A percentile compares a stretch with the other conserved stretches of the same genome.
These are phyloP conservation scores for Vaccinium corymbosum DNA, from an alignment of 148 eudicot genomes.

Conservation along the genomic window DNA sequence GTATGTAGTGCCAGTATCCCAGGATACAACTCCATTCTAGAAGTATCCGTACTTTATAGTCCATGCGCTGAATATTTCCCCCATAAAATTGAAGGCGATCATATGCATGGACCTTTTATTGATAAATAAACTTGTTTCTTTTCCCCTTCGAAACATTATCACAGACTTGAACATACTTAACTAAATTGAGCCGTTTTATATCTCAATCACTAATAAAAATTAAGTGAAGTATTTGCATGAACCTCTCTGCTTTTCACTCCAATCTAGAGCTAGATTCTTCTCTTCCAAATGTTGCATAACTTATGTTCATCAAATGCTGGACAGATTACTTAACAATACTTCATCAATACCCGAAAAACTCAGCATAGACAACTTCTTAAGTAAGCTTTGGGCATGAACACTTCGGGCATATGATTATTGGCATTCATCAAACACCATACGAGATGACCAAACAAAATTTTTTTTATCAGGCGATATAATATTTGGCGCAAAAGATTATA, in stretches of 20 bases:
- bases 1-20: too few species aligned
- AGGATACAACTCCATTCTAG: too few species aligned
- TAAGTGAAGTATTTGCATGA: not conserved
- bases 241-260: not conserved
- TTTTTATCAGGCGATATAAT: too few species aligned
- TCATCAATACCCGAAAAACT: not conserved
- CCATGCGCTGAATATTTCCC: not conserved
- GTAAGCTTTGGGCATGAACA: not conserved
- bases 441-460: not conserved
- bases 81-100: not conserved
- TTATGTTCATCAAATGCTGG: not conserved
- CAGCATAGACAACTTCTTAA: not conserved
- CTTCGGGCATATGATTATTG: not conserved
- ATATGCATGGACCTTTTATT: not conserved
- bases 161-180: not conserved
- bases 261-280: not conserved
- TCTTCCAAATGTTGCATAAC: not conserved
- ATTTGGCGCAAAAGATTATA: not conserved
- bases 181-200: not conserved
- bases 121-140: not conserved
- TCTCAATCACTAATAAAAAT: not conserved
- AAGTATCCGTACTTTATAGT: too few species aligned
- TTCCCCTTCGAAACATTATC: not conserved
- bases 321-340: not conserved
- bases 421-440: conserved; percentile 1